Conservation (phyloP, 257 asterid species). For the Plectranthus barbatus region DNA sequence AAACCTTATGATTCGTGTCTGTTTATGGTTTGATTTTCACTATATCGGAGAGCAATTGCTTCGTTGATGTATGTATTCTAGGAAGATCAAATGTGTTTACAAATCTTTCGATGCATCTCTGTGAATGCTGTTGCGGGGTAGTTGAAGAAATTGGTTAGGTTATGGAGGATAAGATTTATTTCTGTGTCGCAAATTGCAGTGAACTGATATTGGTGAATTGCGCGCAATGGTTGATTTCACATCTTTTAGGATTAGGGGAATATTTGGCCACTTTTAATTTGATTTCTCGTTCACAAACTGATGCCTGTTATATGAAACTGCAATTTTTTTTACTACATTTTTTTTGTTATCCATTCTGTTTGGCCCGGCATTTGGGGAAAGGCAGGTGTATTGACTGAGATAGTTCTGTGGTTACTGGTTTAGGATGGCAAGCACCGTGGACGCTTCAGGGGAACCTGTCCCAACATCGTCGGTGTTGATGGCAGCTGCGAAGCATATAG, state of each 20-base stretch:
- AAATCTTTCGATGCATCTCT: background rate
- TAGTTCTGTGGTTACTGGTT: constrained; percentile 5
- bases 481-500: constrained; percentile 71
- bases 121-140: background rate
- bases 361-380: background rate
- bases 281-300: background rate
- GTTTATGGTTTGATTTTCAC: background rate
- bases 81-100: background rate
- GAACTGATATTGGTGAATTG: background rate
- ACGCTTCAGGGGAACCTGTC: constrained; percentile 46
- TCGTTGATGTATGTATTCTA: background rate
- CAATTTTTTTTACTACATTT: background rate
- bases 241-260: background rate
- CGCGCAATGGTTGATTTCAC: background rate
- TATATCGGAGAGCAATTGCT: background rate
- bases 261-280: background rate
- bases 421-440: constrained; percentile 50
- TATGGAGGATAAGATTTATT: background rate
- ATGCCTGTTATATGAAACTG: background rate
- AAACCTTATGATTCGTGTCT: background rate
- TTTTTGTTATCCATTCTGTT: background rate
- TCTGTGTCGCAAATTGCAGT: background rate
- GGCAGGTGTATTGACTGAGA: background rate
- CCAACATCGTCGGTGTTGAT: constrained; percentile 64
- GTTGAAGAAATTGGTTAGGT: background rate